These are phyloP conservation scores for Meyerozyma carpophila DNA, from an alignment of 1,139 yeast species.

Conservation along the genomic window DNA sequence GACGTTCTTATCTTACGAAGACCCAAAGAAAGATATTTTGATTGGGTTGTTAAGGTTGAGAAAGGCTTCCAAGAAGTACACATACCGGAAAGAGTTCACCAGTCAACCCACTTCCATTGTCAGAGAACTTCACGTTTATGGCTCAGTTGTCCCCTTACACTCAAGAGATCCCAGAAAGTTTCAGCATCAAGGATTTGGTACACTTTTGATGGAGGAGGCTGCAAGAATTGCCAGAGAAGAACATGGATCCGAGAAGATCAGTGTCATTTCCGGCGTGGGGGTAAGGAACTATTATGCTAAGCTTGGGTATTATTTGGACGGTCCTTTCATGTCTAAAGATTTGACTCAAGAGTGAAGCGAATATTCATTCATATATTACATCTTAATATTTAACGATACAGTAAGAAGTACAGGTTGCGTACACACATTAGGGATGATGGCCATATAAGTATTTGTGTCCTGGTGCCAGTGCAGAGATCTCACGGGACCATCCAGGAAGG, in stretches of 20 bases:
- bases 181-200: constrained; percentile 99
- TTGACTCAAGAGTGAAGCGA: background rate
- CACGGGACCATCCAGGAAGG: constrained; percentile 68
- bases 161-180: constrained; percentile 97
- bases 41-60: constrained; percentile 87
- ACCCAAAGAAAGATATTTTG: constrained; percentile 92
- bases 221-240: constrained; percentile 93
- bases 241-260: constrained; percentile 85
- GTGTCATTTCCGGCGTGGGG: constrained; percentile 97
- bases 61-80: constrained; percentile 82
- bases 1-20: constrained; percentile 92
- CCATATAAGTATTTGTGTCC: background rate
- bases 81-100: constrained; percentile 85
- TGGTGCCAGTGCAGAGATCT: constrained; percentile 11
- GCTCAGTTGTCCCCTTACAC: constrained; percentile 95
- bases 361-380: background rate
- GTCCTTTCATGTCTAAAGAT: constrained; percentile 91
- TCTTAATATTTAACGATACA: background rate
- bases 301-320: constrained; percentile 87
- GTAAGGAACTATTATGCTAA: constrained; percentile 93
- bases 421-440: background rate
- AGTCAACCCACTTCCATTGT: constrained; percentile 86
- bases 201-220: constrained; percentile 96
- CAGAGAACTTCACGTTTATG: constrained; percentile 94
- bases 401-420: background rate